Evolutionary conservation across 192 early-diverging fungal genomes (phyloP), one percentile per base, ranked within the genome.

Genomic region (Umbelopsis ramanniana): DNA sequence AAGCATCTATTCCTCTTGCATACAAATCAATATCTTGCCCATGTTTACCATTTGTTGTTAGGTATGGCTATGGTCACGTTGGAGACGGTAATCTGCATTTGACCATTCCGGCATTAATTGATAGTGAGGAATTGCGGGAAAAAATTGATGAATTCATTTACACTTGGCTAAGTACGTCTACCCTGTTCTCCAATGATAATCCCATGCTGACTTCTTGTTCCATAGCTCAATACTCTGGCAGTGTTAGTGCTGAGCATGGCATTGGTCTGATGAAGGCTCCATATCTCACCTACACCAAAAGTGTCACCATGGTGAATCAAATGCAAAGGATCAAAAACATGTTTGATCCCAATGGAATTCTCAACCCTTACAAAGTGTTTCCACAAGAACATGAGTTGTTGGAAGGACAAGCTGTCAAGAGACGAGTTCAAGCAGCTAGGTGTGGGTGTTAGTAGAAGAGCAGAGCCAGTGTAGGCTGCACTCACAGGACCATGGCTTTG

Each of bases 61-160:
- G 57, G 14, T 90, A 90, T 72, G 95, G 94, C 24, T 98, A 93
- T 82, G 95, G 96, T 19, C 96, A 98, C 75, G 86, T 98, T 60
- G 96, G 97, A 22, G 97, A 98, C 79, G 93, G 94, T 23, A 98
- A 98, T 78, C 76, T 98, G 69, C 97, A 98, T 79, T 83, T 98
- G 57, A 97, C 94, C 67, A 87, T 98, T 17, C 88, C 90, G 0
- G 88, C 94, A 22, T 26, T 69, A 19, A 45, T 53, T 23, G 68
- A 66, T 24, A 69, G 70, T 29, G 69, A 76, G 9, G 40, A 15
- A 14, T 43, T 76, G 37, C 53, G 55, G 37, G 60, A 57, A 26
- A 50, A 54, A 14, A 29, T 72, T 52, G 71, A 72, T 26, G 71
- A 72, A 33, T 95, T 80, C 69, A 83, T 98, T 0, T 96, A 95